These are phyloP conservation scores for Macrophomina tecta DNA, from an alignment of 2,329 filamentous ascomycete genomes.

Conservation along the genomic window DNA sequence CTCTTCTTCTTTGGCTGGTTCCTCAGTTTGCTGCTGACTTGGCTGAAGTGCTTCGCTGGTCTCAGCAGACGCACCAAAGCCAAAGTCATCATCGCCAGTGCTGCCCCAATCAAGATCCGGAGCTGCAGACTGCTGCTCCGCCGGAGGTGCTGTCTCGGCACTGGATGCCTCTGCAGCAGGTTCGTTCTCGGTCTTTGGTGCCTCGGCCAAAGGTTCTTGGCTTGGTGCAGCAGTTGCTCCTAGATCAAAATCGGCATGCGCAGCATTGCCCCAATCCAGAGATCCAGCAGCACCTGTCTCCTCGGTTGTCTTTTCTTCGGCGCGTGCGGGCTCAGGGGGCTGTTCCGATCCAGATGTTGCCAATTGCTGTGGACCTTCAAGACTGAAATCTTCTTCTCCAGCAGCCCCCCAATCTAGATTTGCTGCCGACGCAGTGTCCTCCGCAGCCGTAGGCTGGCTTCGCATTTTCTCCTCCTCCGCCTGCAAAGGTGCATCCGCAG, in stretches of 20 bases:
- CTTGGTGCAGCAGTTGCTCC: not conserved
- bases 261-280: slow-evolving; percentile 44
- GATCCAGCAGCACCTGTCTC: not conserved
- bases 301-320: not conserved
- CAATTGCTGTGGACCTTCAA: not conserved
- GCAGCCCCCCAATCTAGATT: slow-evolving; percentile 30
- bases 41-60: slow-evolving; percentile 17
- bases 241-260: slow-evolving; percentile 37
- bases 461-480: not conserved
- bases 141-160: not conserved
- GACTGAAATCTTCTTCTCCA: slow-evolving; percentile 27
- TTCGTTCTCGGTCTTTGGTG: not conserved
- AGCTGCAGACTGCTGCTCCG: not conserved
- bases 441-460: slow-evolving; percentile 11
- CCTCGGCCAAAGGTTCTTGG: not conserved
- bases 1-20: slow-evolving; percentile 37
- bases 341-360: not conserved
- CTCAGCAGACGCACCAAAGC: slow-evolving; percentile 1
- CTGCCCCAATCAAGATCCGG: slow-evolving; percentile 28
- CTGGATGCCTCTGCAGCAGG: not conserved
- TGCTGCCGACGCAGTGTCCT: slow-evolving; percentile 30
- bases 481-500: not conserved
- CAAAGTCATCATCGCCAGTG: slow-evolving; percentile 9
- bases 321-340: not conserved
- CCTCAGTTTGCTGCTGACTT: not conserved